phyloP scores from a whole-genome alignment of 2,329 filamentous ascomycete genomes.

The Fusarium sp. region DNA sequence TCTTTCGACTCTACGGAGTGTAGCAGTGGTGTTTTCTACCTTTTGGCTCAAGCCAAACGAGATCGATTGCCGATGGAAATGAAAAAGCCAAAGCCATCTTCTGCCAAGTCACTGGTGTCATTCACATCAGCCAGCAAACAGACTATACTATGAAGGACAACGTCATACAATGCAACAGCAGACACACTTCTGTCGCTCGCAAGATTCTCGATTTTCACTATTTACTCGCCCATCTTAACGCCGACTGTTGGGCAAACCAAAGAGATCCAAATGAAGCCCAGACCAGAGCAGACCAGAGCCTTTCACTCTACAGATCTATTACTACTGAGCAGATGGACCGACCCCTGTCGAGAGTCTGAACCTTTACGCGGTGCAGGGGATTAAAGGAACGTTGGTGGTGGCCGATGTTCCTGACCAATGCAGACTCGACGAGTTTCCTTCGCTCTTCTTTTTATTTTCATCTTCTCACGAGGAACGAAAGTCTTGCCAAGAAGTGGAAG shows the following conservation, averaged over 20 bases:
- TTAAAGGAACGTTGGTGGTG: conserved; percentile 32
- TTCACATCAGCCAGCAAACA: too few species aligned
- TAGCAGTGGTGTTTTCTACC: conserved; percentile 20
- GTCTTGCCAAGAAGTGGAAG: not conserved
- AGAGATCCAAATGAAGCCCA: conserved; percentile 30
- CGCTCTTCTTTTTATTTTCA: not conserved
- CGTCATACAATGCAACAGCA: not conserved
- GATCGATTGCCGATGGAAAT: conserved; percentile 1
- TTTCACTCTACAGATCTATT: not conserved
- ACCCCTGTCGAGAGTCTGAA: conserved; percentile 45
- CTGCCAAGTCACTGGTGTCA: not conserved
- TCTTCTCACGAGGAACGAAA: conserved; percentile 12
- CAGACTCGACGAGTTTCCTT: conserved; percentile 32
- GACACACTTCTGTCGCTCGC: conserved; percentile 12
- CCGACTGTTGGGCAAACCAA: conserved; percentile 43
- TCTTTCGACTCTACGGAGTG: not conserved
- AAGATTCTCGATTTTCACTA: conserved; percentile 17
- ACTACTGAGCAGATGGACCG: conserved; percentile 25
- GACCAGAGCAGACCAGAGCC: not conserved
- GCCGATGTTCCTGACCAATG: conserved; percentile 35
- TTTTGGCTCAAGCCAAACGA: conserved; percentile 30
- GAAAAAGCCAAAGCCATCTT: not conserved
- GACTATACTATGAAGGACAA: not conserved
- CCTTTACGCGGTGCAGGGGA: conserved; percentile 46
- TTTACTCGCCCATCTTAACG: conserved; percentile 44